phyloP scores from a whole-genome alignment of 2,329 filamentous ascomycete species.

The Cadophora luteo-olivacea region DNA sequence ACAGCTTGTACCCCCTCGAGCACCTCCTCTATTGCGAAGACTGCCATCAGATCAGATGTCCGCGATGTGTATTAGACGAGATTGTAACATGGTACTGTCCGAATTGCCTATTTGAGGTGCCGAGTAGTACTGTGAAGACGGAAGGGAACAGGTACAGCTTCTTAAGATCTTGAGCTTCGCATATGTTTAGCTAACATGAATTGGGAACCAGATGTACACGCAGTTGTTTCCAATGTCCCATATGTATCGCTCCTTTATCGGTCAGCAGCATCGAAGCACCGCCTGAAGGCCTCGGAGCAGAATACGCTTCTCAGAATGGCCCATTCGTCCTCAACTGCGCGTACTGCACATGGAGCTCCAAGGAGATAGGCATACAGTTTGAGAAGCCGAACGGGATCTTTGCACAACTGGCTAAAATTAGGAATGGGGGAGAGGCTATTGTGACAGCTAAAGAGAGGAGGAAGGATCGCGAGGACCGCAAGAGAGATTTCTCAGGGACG shows the following conservation, averaged over 20 bases:
- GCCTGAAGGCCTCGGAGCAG: conserved; percentile 43
- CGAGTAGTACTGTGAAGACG: conserved; percentile 87
- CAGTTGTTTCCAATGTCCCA: conserved; percentile 94
- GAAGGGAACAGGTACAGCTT: conserved; percentile 83
- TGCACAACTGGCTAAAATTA: conserved; percentile 76
- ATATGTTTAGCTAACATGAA: conserved; percentile 20
- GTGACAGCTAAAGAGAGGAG: conserved; percentile 53
- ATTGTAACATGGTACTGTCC: conserved; percentile 96
- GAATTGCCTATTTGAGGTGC: conserved; percentile 93
- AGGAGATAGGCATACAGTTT: conserved; percentile 89
- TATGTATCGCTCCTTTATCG: conserved; percentile 81
- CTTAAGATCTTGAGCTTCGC: not conserved
- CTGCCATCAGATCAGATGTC: conserved; percentile 94
- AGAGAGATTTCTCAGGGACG: conserved; percentile 33
- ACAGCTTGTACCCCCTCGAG: conserved; percentile 90
- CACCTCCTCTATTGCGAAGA: conserved; percentile 97
- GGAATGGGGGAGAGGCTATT: conserved; percentile 62
- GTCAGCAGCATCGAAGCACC: conserved; percentile 71
- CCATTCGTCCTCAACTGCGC: conserved; percentile 84
- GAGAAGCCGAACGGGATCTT: conserved; percentile 88
- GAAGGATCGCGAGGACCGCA: conserved; percentile 39
- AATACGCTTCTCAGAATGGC: conserved; percentile 51
- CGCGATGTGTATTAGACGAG: conserved; percentile 90
- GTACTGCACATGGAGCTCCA: conserved; percentile 92
- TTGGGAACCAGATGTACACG: conserved; percentile 73